Base-by-base conservation (phyloP, 2,329 filamentous ascomycete species). In the Trichoderma sp. region DNA sequence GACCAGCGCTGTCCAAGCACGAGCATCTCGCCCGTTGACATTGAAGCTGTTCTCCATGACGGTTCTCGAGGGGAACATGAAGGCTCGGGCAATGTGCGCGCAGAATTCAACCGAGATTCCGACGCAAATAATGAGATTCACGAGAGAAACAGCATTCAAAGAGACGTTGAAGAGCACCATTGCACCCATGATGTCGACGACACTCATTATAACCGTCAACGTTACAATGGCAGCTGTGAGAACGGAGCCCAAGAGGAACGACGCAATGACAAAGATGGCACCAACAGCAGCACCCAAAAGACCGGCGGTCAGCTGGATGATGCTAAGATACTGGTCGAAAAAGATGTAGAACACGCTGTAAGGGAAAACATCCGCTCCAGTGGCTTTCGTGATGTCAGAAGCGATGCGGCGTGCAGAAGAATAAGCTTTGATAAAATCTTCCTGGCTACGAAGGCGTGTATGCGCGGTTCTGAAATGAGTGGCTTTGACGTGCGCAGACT, bases 301-400 rank as follows among this genome's bases (percentile, higher is more conserved):
- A 0, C 91, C 89, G 1, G 88, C 91, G 0, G 95, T 95, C 4
- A 98, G 86, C 12, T 88, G 86, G 24, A 97, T 90, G 73, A 99
- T 98, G 72, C 89, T 89, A 6, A 93, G 88, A 79, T 99, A 99
- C 80, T 98, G 96, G 80, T 99, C 96, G 80, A 99, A 99, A 88
- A 98, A 99, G 80, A 99, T 95, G 84, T 99, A 99, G 81, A 97
- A 97, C 73, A 98, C 91, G 76, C 93, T 97, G 84, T 99, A 99
- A 0, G 96, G 94, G 86, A 99, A 99, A 3, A 99, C 91, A 28
- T 96, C 91, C 26, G 93, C 89, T 6, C 90, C 88, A 5, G 94
- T 95, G 66, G 87, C 86, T 68, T 88, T 82, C 15, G 87, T 91
- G 66, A 99, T 91, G 32, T 92, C 91, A 14, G 90, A 84, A 0